Conservation (phyloP, 306 rosid species). For the Acacia crassicarpa region DNA sequence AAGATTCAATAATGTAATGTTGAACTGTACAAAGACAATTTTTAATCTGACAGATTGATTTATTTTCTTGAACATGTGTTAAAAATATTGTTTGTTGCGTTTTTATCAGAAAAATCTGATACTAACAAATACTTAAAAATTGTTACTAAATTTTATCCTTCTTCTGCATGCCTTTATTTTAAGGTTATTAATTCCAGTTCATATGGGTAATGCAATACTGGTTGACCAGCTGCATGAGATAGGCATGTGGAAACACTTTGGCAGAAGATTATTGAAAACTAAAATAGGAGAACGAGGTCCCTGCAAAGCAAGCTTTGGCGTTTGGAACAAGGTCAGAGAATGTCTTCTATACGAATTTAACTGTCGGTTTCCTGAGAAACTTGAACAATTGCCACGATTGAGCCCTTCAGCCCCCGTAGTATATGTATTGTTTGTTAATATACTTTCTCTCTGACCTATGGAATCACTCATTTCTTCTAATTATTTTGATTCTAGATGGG, state of each 20-base stretch:
- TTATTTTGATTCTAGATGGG: not conserved
- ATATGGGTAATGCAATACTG: slow-evolving; percentile 35
- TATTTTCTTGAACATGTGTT: not conserved
- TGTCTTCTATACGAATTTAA: not conserved
- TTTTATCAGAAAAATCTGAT: not conserved
- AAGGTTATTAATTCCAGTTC: not conserved
- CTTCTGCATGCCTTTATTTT: not conserved
- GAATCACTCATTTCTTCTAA: not conserved
- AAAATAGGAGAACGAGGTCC: slow-evolving; percentile 59
- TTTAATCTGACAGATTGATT: not conserved
- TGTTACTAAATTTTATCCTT: not conserved
- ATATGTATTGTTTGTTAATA: not conserved
- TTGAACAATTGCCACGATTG: not conserved
- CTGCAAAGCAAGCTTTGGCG: slow-evolving; percentile 47
- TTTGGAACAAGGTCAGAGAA: slow-evolving; percentile 24
- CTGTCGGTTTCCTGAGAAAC: not conserved
- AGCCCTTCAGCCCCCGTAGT: not conserved
- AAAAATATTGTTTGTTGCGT: not conserved
- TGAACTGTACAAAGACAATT: not conserved
- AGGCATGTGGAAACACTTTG: slow-evolving; percentile 62
- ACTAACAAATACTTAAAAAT: not conserved
- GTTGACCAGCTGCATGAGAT: slow-evolving; percentile 49
- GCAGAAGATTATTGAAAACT: slow-evolving; percentile 56
- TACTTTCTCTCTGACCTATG: not conserved
- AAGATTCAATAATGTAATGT: not conserved